Percentiles rank a stretch among this genome's conserved stretches.
Conservation (phyloP, 2,329 filamentous ascomycete genomes). For the Scedosporium boydii region DNA sequence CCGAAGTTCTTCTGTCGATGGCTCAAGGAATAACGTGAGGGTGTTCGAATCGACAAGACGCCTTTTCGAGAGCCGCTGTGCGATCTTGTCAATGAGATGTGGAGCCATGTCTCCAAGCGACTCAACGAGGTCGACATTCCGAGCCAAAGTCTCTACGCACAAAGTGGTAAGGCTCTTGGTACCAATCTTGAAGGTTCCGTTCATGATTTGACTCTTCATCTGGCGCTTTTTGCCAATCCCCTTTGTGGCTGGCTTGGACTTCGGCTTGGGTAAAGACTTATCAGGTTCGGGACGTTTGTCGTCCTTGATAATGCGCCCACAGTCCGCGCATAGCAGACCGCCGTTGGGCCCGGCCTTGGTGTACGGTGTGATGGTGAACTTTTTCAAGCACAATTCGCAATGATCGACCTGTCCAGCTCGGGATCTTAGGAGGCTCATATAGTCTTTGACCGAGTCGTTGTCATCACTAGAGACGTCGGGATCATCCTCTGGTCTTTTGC, state of each 20-base stretch:
- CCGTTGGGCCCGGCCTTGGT: slow-evolving; percentile 74
- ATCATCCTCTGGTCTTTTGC: slow-evolving; percentile 35
- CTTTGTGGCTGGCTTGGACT: slow-evolving; percentile 38
- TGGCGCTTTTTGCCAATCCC: slow-evolving; percentile 18
- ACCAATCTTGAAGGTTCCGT: slow-evolving; percentile 58
- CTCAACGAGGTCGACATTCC: slow-evolving; percentile 53
- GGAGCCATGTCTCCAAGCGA: slow-evolving; percentile 51
- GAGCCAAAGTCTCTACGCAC: slow-evolving; percentile 53
- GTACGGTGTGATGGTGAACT: slow-evolving; percentile 89
- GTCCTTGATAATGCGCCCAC: slow-evolving; percentile 64
- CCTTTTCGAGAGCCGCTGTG: slow-evolving; percentile 50
- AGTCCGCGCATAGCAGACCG: slow-evolving; percentile 74
- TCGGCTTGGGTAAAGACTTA: slow-evolving; percentile 17
- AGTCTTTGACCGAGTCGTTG: slow-evolving; percentile 33
- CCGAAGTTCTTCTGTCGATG: slow-evolving; percentile 37
- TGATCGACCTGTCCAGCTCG: slow-evolving; percentile 82
- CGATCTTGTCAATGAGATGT: slow-evolving; percentile 47
- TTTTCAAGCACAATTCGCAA: slow-evolving; percentile 74
- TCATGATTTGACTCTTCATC: slow-evolving; percentile 74
- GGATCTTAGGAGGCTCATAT: slow-evolving; percentile 30
- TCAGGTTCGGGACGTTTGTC: slow-evolving; percentile 35
- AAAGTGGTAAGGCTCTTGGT: slow-evolving; percentile 59
- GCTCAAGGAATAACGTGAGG: slow-evolving; percentile 47
- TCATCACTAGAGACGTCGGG: slow-evolving; percentile 7
- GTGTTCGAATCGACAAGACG: slow-evolving; percentile 45